These are phyloP conservation scores for Trapa bicornis DNA, from an alignment of 345 rosid species.

Conservation along the genomic window DNA sequence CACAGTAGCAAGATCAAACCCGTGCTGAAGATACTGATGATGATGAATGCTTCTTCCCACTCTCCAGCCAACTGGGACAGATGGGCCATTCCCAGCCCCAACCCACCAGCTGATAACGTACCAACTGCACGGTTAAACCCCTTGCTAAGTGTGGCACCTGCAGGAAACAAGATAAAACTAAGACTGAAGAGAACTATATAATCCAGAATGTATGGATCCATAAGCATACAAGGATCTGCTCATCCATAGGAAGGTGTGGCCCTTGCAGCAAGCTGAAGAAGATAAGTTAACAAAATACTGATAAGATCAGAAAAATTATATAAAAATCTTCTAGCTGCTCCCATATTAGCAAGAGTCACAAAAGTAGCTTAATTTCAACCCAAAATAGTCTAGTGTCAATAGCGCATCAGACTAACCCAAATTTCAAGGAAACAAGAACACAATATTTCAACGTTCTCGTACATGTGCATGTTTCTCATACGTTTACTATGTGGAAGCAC, in stretches of 20 bases:
- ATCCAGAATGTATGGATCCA: too few relatives aligned
- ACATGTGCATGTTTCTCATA: background rate
- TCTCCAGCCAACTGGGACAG: constrained; percentile 53
- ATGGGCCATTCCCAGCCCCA: constrained; percentile 79
- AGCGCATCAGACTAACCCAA: too few relatives aligned
- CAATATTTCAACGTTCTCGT: background rate
- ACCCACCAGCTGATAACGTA: constrained; percentile 89
- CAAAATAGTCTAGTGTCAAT: too few relatives aligned
- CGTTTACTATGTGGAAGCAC: background rate
- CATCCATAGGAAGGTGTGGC: too few relatives aligned
- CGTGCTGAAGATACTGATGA: constrained; percentile 57
- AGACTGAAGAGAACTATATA: background rate
- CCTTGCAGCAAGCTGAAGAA: too few relatives aligned
- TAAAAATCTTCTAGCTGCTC: too few relatives aligned
- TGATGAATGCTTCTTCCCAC: constrained; percentile 53
- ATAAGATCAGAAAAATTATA: too few relatives aligned
- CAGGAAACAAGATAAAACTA: constrained; percentile 3
- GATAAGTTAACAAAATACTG: too few relatives aligned
- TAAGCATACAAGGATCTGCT: too few relatives aligned
- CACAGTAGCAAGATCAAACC: constrained; percentile 25
- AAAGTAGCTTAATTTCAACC: too few relatives aligned
- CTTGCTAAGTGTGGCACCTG: constrained; percentile 93
- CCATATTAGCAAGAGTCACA: too few relatives aligned
- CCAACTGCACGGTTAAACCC: constrained; percentile 84
- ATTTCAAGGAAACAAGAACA: too few relatives aligned